Evolutionary conservation across 345 rosid species (phyloP).

Genomic region (Syzygium oleosum): DNA sequence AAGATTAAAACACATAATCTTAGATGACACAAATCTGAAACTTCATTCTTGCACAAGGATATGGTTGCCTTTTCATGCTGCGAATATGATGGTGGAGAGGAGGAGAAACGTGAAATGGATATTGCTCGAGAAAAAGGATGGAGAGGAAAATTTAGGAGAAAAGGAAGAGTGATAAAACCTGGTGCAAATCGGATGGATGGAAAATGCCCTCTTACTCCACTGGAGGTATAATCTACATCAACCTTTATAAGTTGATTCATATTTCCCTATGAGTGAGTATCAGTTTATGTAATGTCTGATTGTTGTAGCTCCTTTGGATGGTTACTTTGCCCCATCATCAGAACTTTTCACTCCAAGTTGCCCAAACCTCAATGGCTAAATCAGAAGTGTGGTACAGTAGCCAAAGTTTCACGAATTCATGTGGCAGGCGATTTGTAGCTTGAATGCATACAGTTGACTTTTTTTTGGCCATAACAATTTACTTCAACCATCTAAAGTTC

Average conservation of each 20-base stretch:
- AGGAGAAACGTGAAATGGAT: slow-evolving; percentile 89
- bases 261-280: neutral
- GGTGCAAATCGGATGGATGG: slow-evolving; percentile 92
- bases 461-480: neutral
- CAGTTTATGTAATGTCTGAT: neutral
- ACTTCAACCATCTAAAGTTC: neutral
- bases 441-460: neutral
- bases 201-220: slow-evolving; percentile 88
- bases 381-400: neutral
- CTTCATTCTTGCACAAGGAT: slow-evolving; percentile 32
- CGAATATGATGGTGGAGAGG: slow-evolving; percentile 90
- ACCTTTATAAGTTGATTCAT: neutral
- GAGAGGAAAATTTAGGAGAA: slow-evolving; percentile 92
- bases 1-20: neutral
- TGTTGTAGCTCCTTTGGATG: neutral
- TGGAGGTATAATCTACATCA: slow-evolving; percentile 43
- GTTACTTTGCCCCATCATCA: neutral
- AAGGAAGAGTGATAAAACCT: slow-evolving; percentile 84
- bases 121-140: slow-evolving; percentile 86
- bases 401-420: neutral
- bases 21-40: neutral
- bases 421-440: neutral
- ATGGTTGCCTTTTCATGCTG: slow-evolving; percentile 99
- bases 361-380: neutral
- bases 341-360: neutral